Conservation (phyloP, 495 filamentous ascomycete species). For the Aspergillus asperescens region DNA sequence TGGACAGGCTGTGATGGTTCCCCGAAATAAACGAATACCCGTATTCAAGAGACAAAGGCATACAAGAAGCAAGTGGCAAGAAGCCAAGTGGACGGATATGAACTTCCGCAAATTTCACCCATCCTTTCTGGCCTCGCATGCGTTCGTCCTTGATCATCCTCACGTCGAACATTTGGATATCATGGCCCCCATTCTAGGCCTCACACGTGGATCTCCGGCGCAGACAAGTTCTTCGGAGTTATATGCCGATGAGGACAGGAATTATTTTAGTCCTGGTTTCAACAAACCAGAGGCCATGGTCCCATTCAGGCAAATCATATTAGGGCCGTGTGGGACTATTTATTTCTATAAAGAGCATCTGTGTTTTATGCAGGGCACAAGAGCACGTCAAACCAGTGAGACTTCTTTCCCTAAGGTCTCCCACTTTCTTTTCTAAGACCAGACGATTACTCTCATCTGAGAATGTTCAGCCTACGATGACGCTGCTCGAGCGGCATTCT, state of each 20-base stretch:
- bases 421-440: neutral
- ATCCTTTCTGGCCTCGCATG: too few species aligned
- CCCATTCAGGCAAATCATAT: neutral
- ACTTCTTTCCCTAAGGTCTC: neutral
- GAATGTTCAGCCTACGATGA: constrained; percentile 10
- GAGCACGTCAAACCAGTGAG: neutral
- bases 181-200: too few species aligned
- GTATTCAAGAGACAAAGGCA: neutral
- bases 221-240: neutral
- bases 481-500: constrained; percentile 15
- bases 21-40: neutral
- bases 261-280: neutral
- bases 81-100: neutral
- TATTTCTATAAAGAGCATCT: neutral
- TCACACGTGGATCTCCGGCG: too few species aligned
- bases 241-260: neutral
- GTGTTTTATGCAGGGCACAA: neutral
- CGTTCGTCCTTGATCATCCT: neutral
- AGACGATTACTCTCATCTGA: neutral
- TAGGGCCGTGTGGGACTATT: neutral
- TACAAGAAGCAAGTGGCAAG: neutral
- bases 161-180: too few species aligned
- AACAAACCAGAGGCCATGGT: neutral
- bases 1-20: neutral
- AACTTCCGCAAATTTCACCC: too few species aligned